These are phyloP conservation scores for Erythrophleum fordii DNA, from an alignment of 306 rosid genomes.

Conservation along the genomic window DNA sequence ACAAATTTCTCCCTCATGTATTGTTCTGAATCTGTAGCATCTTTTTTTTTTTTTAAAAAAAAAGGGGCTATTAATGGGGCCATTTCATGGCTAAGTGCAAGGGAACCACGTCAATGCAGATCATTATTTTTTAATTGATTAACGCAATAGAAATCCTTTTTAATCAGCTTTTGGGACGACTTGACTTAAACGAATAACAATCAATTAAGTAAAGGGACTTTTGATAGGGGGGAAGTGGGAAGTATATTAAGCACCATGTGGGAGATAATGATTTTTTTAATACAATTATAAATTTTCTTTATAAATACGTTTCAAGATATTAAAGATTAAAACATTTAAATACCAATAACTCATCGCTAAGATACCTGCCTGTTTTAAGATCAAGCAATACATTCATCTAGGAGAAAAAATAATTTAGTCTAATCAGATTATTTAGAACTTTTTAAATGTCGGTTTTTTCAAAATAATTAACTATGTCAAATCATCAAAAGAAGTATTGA, in stretches of 20 bases:
- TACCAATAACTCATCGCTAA: neutral
- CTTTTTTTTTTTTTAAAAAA: too few species aligned
- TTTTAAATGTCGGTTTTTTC: too few species aligned
- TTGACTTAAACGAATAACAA: neutral
- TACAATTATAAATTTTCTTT: too few species aligned
- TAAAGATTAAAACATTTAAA: neutral
- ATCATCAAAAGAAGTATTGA: neutral
- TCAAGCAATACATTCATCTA: too few species aligned
- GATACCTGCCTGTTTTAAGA: neutral
- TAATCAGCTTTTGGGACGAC: neutral
- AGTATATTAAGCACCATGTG: neutral
- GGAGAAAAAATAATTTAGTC: too few species aligned
- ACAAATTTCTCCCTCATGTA: neutral
- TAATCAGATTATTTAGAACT: too few species aligned
- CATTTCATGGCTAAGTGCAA: slow-evolving; percentile 2
- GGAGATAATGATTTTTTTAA: neutral
- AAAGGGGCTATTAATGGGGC: neutral
- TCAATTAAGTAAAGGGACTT: neutral
- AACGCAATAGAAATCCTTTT: neutral
- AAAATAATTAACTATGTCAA: too few species aligned
- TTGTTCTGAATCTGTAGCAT: neutral
- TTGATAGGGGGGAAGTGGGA: neutral
- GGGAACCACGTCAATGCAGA: neutral
- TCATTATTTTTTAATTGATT: neutral
- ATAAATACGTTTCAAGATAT: neutral